Evolutionary conservation across 1,139 yeast species (phyloP).

Genomic region (Candida albicans): DNA sequence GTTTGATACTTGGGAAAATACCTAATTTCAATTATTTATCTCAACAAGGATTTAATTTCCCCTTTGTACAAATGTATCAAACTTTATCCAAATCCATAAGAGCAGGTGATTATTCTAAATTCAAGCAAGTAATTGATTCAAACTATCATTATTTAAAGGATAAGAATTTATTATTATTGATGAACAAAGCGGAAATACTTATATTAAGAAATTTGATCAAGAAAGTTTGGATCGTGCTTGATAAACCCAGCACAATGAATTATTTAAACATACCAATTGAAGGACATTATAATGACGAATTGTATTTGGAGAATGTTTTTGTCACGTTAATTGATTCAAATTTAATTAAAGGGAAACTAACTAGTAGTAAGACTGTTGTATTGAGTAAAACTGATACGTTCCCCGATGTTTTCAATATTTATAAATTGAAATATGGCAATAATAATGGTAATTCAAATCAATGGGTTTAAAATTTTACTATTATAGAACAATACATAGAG

Average conservation of each 20-base stretch:
- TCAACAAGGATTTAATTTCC: slow-evolving; percentile 6
- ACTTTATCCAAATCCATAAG: slow-evolving; percentile 34
- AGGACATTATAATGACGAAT: slow-evolving; percentile 22
- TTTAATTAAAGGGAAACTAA: slow-evolving; percentile 52
- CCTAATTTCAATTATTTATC: slow-evolving; percentile 35
- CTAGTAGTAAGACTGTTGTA: slow-evolving; percentile 46
- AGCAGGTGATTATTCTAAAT: slow-evolving; percentile 41
- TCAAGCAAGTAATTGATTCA: slow-evolving; percentile 27
- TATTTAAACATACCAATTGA: slow-evolving; percentile 26
- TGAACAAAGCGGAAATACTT: slow-evolving; percentile 38
- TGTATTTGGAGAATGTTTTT: slow-evolving; percentile 47
- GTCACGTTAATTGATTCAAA: slow-evolving; percentile 54
- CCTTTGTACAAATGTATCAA: slow-evolving; percentile 36
- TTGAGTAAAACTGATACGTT: slow-evolving; percentile 53
- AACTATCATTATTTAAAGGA: slow-evolving; percentile 39
- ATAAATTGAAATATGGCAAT: slow-evolving; percentile 9
- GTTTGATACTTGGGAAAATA: slow-evolving; percentile 52
- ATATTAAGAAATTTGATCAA: slow-evolving; percentile 47
- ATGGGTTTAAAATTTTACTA: slow-evolving; percentile 13
- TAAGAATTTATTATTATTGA: slow-evolving; percentile 30
- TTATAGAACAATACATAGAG: too few relatives aligned
- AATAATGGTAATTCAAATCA: slow-evolving; percentile 8
- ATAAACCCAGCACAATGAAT: slow-evolving; percentile 27
- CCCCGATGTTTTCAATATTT: slow-evolving; percentile 42
- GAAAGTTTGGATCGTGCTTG: slow-evolving; percentile 33